Base-by-base conservation (phyloP, 75 land plant genomes). In the Chamaecyparis obtusa region DNA sequence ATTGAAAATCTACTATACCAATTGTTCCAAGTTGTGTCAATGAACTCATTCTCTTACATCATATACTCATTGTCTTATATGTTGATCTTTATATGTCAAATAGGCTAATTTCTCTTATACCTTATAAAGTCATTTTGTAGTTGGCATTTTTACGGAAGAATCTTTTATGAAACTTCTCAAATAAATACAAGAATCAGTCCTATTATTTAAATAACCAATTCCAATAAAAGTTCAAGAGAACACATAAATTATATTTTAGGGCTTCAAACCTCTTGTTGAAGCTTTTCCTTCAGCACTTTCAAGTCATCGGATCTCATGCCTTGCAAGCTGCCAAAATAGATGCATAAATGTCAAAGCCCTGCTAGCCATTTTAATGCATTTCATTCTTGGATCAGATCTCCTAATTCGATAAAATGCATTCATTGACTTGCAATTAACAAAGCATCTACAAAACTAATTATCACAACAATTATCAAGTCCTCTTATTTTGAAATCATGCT, bases 261-360 rank as follows among this genome's bases (percentile, higher is more conserved):
- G 85, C 60, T 51, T 33, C 37, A 84, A 86, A 74, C 99, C 95
- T 98, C 99, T 75, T 93, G 90, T 17, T 91, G 90, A 86, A 98
- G 94, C 88, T 95, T 93, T 86, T 91, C 93, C 89, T 94, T 94
- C 85, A 98, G 84, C 17, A 85, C 82, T 55, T 85, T 86, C 54
- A 95, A 90, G 90, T 98, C 99, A 35, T 89, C 90, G 9, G 83
- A 13, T 78, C 86, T 91, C 48, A 96, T 90, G 41, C 99, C 99
- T 79, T 89, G 90, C 32, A 96, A 37, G 85, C 98, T 96, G 90
- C 85, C 77, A 27, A 84, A 21, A 44, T 15, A 84, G 39, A 21
- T 8, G 16, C 11, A 51, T 39, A 84, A 39, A 84, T 54, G 85
- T 84, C 67, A 51, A 80, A 80, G 24, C 4, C 30, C 36, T 32